Evolutionary conservation across 768 basidiomycete genomes (phyloP).

Genomic region (Cyathus striatus): DNA sequence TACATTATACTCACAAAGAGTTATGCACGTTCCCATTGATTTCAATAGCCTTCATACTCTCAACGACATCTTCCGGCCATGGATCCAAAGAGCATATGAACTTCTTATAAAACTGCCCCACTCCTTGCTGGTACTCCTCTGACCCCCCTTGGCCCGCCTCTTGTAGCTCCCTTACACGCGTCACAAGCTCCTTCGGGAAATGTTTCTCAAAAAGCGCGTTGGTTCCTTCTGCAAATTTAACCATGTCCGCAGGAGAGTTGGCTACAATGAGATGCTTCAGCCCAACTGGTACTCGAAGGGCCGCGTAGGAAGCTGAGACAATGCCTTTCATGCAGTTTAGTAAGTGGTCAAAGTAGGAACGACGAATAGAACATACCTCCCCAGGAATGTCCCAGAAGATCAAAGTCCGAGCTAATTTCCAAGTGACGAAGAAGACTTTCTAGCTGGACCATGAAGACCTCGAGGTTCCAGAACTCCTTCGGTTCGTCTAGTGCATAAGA

Average conservation of each 20-base stretch:
- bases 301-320: slow-evolving; percentile 9
- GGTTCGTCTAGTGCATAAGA: slow-evolving; percentile 41
- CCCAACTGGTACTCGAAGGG: slow-evolving; percentile 11
- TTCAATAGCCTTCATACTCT: too few relatives aligned
- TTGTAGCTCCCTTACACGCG: too few relatives aligned
- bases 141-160: too few relatives aligned
- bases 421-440: slow-evolving; percentile 36
- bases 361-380: slow-evolving; percentile 18
- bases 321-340: slow-evolving; percentile 8
- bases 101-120: too few relatives aligned
- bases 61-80: too few relatives aligned
- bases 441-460: slow-evolving; percentile 45
- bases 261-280: slow-evolving; percentile 21
- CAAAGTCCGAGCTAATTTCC: slow-evolving; percentile 31
- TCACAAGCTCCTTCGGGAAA: slow-evolving; percentile 19
- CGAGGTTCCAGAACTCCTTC: slow-evolving; percentile 38
- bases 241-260: slow-evolving; percentile 23
- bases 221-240: slow-evolving; percentile 18
- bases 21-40: too few relatives aligned
- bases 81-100: too few relatives aligned
- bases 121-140: too few relatives aligned
- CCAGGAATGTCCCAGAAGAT: slow-evolving; percentile 45
- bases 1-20: too few relatives aligned
- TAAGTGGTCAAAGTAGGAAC: background rate
- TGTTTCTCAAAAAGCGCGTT: slow-evolving; percentile 15